Evolutionary conservation across 768 basidiomycete species (phyloP).

Genomic region (Hortiboletus campestris): DNA sequence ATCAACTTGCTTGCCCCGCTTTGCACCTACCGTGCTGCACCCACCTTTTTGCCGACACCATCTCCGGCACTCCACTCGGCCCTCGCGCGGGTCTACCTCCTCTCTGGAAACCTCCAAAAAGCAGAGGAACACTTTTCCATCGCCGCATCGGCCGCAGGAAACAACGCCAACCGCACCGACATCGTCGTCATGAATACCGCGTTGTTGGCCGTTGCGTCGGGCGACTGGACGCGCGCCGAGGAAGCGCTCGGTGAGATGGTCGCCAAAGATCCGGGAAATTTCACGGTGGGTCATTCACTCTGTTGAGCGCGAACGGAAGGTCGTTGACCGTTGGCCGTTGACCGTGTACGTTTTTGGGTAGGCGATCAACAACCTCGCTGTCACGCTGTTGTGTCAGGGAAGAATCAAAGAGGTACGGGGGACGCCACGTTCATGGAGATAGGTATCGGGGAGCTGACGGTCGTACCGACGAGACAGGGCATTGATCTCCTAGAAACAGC

Average conservation of each 20-base stretch:
- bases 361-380: slow-evolving; percentile 79
- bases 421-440: not conserved
- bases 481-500: slow-evolving; percentile 68
- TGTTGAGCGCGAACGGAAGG: too few relatives aligned
- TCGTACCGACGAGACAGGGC: slow-evolving; percentile 41
- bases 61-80: slow-evolving; percentile 65
- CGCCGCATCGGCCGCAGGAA: slow-evolving; percentile 41
- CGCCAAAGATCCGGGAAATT: slow-evolving; percentile 55
- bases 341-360: slow-evolving; percentile 17
- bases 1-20: slow-evolving; percentile 66
- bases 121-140: slow-evolving; percentile 56
- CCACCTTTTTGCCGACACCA: slow-evolving; percentile 16
- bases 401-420: slow-evolving; percentile 61
- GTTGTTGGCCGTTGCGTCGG: slow-evolving; percentile 63
- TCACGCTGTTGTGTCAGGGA: slow-evolving; percentile 68
- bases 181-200: slow-evolving; percentile 63
- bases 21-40: slow-evolving; percentile 39
- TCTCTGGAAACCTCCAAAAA: slow-evolving; percentile 60
- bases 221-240: slow-evolving; percentile 62
- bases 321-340: not conserved
- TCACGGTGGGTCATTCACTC: slow-evolving; percentile 40
- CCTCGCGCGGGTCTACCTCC: slow-evolving; percentile 71
- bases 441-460: not conserved
- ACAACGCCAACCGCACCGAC: slow-evolving; percentile 41
- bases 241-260: slow-evolving; percentile 44